A percentile compares a stretch with the other conserved stretches of the same genome.
Conservation (phyloP, 2,329 filamentous ascomycete species). For the Capronia coronata region DNA sequence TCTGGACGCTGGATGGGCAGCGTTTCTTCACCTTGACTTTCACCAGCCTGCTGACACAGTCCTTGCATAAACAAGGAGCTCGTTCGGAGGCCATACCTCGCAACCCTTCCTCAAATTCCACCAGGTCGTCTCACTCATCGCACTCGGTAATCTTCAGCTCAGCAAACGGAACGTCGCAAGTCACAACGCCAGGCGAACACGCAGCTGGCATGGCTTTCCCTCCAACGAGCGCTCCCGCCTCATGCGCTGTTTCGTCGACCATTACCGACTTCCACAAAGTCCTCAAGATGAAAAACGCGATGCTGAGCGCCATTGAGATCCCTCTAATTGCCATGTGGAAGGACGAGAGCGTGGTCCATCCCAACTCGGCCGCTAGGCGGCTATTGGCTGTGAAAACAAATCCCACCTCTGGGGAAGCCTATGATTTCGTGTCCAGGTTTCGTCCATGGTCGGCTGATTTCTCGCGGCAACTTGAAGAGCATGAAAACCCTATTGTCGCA, state of each 20-base stretch:
- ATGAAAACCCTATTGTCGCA: slow-evolving; percentile 61
- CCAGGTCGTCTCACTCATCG: slow-evolving; percentile 19
- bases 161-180: slow-evolving; percentile 36
- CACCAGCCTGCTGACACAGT: slow-evolving; percentile 48
- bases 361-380: slow-evolving; percentile 59
- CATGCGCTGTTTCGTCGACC: slow-evolving; percentile 48
- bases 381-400: slow-evolving; percentile 45
- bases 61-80: slow-evolving; percentile 32
- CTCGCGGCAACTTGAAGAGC: slow-evolving; percentile 47
- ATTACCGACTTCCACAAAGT: slow-evolving; percentile 67
- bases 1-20: slow-evolving; percentile 63
- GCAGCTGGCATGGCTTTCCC: slow-evolving; percentile 56
- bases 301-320: slow-evolving; percentile 67
- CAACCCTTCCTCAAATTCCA: slow-evolving; percentile 20
- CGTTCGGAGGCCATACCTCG: slow-evolving; percentile 5
- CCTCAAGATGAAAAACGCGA: slow-evolving; percentile 66
- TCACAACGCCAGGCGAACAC: slow-evolving; percentile 47
- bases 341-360: slow-evolving; percentile 65
- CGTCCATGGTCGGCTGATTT: slow-evolving; percentile 62
- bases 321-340: slow-evolving; percentile 77
- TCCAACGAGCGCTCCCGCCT: slow-evolving; percentile 59
- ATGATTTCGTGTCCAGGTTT: slow-evolving; percentile 56
- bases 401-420: slow-evolving; percentile 41
- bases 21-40: slow-evolving; percentile 70
- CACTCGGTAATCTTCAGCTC: slow-evolving; percentile 25